A percentile compares a stretch with the other conserved stretches of the same genome.
These are phyloP conservation scores for Purpureocillium lavendulum DNA, from an alignment of 2,329 filamentous ascomycete species.

Conservation along the genomic window DNA sequence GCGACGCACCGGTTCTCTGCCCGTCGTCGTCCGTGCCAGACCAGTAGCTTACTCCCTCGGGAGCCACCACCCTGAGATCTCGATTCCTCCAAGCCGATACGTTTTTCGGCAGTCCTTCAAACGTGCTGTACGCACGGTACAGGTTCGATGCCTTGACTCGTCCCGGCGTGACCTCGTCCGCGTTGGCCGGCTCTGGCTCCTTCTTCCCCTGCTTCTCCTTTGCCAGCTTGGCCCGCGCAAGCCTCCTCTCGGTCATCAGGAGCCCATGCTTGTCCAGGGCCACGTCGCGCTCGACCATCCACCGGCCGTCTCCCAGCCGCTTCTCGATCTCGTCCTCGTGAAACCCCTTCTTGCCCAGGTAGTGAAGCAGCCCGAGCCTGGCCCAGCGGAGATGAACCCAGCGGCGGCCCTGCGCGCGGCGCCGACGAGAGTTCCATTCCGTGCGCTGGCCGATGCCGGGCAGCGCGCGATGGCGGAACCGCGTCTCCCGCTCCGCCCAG, in stretches of 20 bases:
- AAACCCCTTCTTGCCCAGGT: conserved; percentile 15
- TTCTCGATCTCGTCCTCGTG: conserved; percentile 15
- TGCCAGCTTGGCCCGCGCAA: conserved; percentile 4
- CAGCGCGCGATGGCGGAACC: conserved; percentile 13
- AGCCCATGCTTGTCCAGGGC: conserved; percentile 12
- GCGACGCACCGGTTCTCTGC: conserved; percentile 12
- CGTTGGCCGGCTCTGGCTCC: background rate
- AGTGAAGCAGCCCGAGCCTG: conserved; percentile 13
- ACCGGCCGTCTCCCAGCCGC: conserved; percentile 13
- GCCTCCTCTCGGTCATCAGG: conserved; percentile 11
- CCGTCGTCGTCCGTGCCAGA: conserved; percentile 10
- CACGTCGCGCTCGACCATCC: conserved; percentile 14
- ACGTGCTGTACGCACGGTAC: conserved; percentile 18
- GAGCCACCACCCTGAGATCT: conserved; percentile 17
- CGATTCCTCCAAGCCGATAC: conserved; percentile 14
- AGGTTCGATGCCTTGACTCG: conserved; percentile 15
- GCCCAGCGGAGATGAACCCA: conserved; percentile 15
- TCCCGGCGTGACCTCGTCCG: conserved; percentile 1
- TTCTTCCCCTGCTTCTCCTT: conserved; percentile 5
- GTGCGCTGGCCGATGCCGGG: conserved; percentile 14
- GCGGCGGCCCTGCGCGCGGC: conserved; percentile 6
- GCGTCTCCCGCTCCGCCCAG: conserved; percentile 16
- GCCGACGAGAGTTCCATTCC: conserved; percentile 13
- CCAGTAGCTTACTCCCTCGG: conserved; percentile 18
- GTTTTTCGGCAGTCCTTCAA: conserved; percentile 14